Base-by-base conservation (phyloP, 495 filamentous ascomycete genomes). In the Penicillium cataractarum region DNA sequence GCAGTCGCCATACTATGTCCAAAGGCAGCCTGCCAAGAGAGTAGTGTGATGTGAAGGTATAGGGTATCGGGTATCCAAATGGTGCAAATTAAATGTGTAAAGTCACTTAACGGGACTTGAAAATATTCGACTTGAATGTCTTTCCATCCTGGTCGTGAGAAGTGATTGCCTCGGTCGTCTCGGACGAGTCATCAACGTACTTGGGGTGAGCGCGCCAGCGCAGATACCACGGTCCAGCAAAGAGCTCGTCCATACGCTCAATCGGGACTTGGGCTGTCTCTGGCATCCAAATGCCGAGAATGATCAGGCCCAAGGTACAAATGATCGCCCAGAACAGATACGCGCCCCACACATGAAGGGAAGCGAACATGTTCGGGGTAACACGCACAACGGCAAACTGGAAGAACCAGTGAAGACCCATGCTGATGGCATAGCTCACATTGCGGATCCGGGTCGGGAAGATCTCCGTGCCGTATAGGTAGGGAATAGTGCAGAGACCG, bases 401-500 rank as follows among this genome's bases (percentile, higher is more conserved):
- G 68, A 80, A 82, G 63, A 79, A 76, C 79, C 79, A 82, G 60
- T 80, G 79, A 29, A 80, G 61, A 0, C 70, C 70, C 78, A 80
- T 82, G 42, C 76, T 80, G 46, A 68, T 59, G 6, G 76, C 77
- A 54, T 82, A 80, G 57, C 76, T 73, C 17, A 78, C 67, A 55
- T 76, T 79, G 27, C 79, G 76, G 60, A 80, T 79, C 42, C 76
- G 72, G 1, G 76, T 82, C 19, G 78, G 78, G 65, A 81, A 82
- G 21, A 82, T 78, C 63, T 82, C 79, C 3, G 78, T 77, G 10
- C 78, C 79, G 66, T 82, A 82, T 2, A 82, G 69, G 57, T 78
- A 80, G 6, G 79, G 79, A n/a, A 80, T 73, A 3, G 77, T 82
- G 61, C 78, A 82, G 40, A 82, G 79, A n/a, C 79, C 79, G 68